Base-by-base conservation (phyloP, 2,329 filamentous ascomycete genomes). In the Penicillium brasilianum region DNA sequence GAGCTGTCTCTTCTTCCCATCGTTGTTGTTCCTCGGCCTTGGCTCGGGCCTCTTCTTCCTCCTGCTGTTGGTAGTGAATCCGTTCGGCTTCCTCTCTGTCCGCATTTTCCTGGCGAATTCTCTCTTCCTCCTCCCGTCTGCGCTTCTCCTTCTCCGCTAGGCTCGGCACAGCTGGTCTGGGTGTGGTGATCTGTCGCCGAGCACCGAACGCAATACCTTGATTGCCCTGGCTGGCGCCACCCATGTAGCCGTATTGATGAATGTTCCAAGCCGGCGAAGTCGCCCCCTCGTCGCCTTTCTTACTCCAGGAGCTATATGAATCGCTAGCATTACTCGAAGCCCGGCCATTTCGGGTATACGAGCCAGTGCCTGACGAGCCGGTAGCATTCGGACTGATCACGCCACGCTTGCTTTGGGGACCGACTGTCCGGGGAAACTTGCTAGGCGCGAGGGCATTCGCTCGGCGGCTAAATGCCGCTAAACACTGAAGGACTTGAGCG, bases 181-280 rank as follows among this genome's bases (percentile, higher is more conserved):
- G 87, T 69, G 85, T 92, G 9, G 93, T 98, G 74, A 99, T 98
- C 79, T 99, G 95, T 62, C 95, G 87, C 69, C 93, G 87, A 18
- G 89, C 92, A 58, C 95, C 95, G 77, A 98, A 98, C 11, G 91
- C 88, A 69, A 99, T 92, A 18, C 95, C 95, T 63, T 97, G 88
- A 70, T 96, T 98, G 3, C 92, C 94, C 76, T 99, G 95, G 72
- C 92, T 97, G 28, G 95, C 95, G 52, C 95, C 95, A 60, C 95
- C 95, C 90, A 98, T 95, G 78, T 97, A 99, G 8, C 95, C 93
- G 74, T 99, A 99, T 75, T 99, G 95, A 59, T 93, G 90, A 69
- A 98, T 98, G 74, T 98, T 99, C 95, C 95, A 99, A 1, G 95
- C 95, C 0, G 95, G 95, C 28, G 89, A 84, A 1, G 93, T 97